Conservation (phyloP, 371 early-diverging fungal genomes). For the Zancudomyces culisetae region DNA sequence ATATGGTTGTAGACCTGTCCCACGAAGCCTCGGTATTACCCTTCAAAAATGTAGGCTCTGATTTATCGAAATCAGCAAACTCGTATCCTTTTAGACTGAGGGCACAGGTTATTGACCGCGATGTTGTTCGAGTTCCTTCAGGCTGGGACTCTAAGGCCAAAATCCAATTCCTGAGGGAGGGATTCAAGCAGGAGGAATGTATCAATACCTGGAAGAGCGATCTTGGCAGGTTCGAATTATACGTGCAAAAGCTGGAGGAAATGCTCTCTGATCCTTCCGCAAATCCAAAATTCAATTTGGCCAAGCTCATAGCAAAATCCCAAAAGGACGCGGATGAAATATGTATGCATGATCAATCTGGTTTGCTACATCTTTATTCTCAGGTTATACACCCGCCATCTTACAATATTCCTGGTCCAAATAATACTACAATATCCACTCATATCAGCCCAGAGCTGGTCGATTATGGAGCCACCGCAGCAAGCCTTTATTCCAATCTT, state of each 20-base stretch:
- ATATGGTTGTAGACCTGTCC: background rate
- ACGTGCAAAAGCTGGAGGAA: background rate
- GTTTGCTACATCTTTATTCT: slow-evolving; percentile 13
- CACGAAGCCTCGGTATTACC: background rate
- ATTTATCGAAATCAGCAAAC: background rate
- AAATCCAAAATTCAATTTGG: background rate
- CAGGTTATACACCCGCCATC: slow-evolving; percentile 15
- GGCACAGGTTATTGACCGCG: slow-evolving; percentile 73
- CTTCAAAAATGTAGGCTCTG: background rate
- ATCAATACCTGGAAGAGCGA: slow-evolving; percentile 35
- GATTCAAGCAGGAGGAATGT: slow-evolving; percentile 44
- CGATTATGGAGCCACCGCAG: background rate
- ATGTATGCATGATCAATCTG: too few species aligned
- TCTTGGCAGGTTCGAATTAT: slow-evolving; percentile 10
- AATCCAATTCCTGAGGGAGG: slow-evolving; percentile 48
- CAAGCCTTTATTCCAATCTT: background rate
- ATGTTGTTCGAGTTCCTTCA: slow-evolving; percentile 63
- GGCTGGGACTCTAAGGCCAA: slow-evolving; percentile 89
- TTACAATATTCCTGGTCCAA: slow-evolving; percentile 6
- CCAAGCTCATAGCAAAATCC: background rate
- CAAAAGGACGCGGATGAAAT: slow-evolving; percentile 4
- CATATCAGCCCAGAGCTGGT: background rate
- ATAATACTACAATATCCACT: background rate
- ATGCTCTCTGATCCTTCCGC: background rate
- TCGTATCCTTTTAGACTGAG: slow-evolving; percentile 36